These are phyloP conservation scores for Macrolepiota albuminosa DNA, from an alignment of 768 basidiomycete genomes.

Conservation along the genomic window DNA sequence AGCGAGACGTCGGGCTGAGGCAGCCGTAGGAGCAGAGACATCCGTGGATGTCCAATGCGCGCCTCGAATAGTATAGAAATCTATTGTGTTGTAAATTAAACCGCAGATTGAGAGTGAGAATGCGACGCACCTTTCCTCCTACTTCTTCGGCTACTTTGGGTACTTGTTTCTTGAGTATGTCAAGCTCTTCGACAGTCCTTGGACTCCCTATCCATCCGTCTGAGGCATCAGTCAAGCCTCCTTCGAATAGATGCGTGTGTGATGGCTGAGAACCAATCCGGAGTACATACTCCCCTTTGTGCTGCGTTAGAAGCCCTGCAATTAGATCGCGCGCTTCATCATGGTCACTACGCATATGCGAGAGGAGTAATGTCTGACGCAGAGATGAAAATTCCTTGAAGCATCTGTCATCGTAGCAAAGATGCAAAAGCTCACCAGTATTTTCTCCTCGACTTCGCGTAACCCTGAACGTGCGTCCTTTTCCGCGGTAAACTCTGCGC, in stretches of 20 bases:
- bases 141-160: slow-evolving; percentile 62
- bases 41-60: slow-evolving; percentile 45
- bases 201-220: slow-evolving; percentile 52
- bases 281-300: slow-evolving; percentile 70
- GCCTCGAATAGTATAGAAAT: slow-evolving; percentile 51
- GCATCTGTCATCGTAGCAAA: slow-evolving; percentile 3
- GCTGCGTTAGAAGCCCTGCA: slow-evolving; percentile 61
- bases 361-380: slow-evolving; percentile 40
- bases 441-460: slow-evolving; percentile 48
- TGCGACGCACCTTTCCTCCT: slow-evolving; percentile 61
- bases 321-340: slow-evolving; percentile 60
- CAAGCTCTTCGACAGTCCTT: slow-evolving; percentile 49
- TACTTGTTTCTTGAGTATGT: slow-evolving; percentile 38
- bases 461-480: slow-evolving; percentile 21
- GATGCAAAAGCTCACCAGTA: slow-evolving; percentile 35
- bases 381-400: not conserved
- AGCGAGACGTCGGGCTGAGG: slow-evolving; percentile 71
- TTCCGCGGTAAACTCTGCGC: slow-evolving; percentile 4
- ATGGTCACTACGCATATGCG: slow-evolving; percentile 34
- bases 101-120: not conserved
- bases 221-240: slow-evolving; percentile 41
- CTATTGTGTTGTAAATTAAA: slow-evolving; percentile 25
- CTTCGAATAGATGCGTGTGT: slow-evolving; percentile 47
- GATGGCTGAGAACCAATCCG: slow-evolving; percentile 69
- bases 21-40: slow-evolving; percentile 61